These are phyloP conservation scores for Dovyalis caffra DNA, from an alignment of 345 rosid genomes.

Conservation along the genomic window DNA sequence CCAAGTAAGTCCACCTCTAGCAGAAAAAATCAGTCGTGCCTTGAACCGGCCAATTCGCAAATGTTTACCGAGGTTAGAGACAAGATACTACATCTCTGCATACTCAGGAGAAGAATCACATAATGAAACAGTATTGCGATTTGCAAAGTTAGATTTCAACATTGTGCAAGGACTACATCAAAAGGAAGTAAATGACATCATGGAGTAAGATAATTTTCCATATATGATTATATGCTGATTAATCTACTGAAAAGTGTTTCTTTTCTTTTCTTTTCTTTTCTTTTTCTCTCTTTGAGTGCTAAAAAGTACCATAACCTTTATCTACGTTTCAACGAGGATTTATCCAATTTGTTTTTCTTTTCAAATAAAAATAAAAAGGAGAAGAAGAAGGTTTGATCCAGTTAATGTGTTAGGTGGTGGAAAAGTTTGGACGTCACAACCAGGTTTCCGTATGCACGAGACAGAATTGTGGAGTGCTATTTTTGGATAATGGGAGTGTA, in stretches of 20 bases:
- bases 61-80: conserved; percentile 10
- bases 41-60: conserved; percentile 11
- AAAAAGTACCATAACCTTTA: too few relatives aligned
- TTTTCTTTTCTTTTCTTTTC: too few relatives aligned
- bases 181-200: background rate
- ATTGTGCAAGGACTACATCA: background rate
- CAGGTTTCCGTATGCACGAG: conserved; percentile 11
- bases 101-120: background rate
- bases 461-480: conserved; percentile 14
- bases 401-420: conserved; percentile 37
- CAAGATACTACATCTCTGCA: background rate
- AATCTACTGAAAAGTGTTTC: too few relatives aligned
- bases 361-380: too few relatives aligned
- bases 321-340: too few relatives aligned
- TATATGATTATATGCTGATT: too few relatives aligned
- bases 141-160: conserved; percentile 16
- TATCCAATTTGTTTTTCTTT: too few relatives aligned
- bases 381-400: too few relatives aligned
- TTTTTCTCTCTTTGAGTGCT: too few relatives aligned
- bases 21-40: conserved; percentile 16
- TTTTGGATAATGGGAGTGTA: conserved; percentile 12
- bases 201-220: background rate
- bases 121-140: background rate
- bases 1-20: too few relatives aligned
- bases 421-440: conserved; percentile 9